Evolutionary conservation across 2,329 filamentous ascomycete genomes (phyloP).

Genomic region (Plectosphaerella plurivora): DNA sequence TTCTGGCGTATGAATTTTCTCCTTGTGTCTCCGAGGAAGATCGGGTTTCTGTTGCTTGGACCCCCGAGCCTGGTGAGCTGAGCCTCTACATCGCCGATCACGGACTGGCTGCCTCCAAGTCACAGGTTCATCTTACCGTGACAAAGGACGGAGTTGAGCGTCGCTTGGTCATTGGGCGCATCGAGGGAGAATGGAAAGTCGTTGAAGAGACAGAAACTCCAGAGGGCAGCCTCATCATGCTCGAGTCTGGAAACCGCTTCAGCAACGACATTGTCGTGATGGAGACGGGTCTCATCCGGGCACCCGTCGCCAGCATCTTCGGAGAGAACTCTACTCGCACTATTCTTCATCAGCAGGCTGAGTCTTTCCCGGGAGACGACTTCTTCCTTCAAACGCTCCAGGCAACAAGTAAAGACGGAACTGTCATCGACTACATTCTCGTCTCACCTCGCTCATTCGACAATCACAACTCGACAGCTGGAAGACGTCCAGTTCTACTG

Average conservation of each 20-base stretch:
- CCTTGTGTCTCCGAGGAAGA: neutral
- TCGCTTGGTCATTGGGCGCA: neutral
- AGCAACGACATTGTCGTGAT: neutral
- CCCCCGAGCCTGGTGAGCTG: neutral
- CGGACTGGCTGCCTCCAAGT: neutral
- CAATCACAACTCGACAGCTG: neutral
- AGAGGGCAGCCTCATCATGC: neutral
- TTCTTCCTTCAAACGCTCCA: neutral
- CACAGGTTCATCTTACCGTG: neutral
- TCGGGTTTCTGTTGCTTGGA: neutral
- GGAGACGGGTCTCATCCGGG: neutral
- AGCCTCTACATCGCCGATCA: neutral
- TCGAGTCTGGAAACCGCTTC: neutral
- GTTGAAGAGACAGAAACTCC: neutral
- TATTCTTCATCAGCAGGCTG: neutral
- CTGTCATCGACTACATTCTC: slow-evolving; percentile 1
- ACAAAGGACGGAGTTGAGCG: neutral
- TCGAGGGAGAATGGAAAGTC: neutral
- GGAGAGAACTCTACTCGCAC: neutral
- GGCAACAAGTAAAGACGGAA: slow-evolving; percentile 1
- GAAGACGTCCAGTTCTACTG: neutral
- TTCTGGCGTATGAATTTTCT: neutral
- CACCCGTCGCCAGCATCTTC: neutral
- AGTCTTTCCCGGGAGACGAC: neutral
- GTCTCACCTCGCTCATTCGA: neutral